A percentile compares a stretch with the other conserved stretches of the same genome.
These are phyloP conservation scores for Melanomma pulvis-pyrius DNA, from an alignment of 495 filamentous ascomycete species.

Conservation along the genomic window DNA sequence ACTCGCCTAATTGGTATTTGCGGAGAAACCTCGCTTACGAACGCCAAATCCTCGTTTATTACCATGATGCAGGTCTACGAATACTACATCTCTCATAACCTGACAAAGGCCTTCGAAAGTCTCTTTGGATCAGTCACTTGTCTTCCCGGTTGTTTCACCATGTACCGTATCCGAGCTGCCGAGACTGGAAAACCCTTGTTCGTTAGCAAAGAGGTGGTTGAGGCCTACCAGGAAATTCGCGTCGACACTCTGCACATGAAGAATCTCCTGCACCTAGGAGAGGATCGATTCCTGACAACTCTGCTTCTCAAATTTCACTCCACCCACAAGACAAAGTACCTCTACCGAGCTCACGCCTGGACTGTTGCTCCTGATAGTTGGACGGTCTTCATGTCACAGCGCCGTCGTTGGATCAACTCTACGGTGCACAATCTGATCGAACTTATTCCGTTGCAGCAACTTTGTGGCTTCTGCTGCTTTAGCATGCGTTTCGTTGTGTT, in stretches of 20 bases:
- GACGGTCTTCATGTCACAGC: slow-evolving; percentile 93
- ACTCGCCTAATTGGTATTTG: slow-evolving; percentile 90
- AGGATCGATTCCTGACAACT: slow-evolving; percentile 95
- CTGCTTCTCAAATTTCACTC: slow-evolving; percentile 89
- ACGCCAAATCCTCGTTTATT: slow-evolving; percentile 86
- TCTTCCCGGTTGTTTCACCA: slow-evolving; percentile 95
- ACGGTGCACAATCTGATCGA: slow-evolving; percentile 98
- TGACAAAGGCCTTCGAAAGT: slow-evolving; percentile 97
- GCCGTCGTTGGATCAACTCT: slow-evolving; percentile 99
- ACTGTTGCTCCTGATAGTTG: slow-evolving; percentile 94
- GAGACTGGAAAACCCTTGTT: slow-evolving; percentile 95
- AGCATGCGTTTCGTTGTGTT: slow-evolving; percentile 99
- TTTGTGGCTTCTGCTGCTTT: slow-evolving; percentile 99
- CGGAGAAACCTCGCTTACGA: slow-evolving; percentile 90
- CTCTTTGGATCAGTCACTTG: slow-evolving; percentile 97
- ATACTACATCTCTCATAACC: slow-evolving; percentile 98
- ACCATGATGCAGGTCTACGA: slow-evolving; percentile 99
- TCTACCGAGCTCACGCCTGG: slow-evolving; percentile 88
- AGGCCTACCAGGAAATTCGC: slow-evolving; percentile 83
- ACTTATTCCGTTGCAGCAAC: slow-evolving; percentile 85
- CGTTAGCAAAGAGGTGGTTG: slow-evolving; percentile 86
- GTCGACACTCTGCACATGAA: slow-evolving; percentile 99
- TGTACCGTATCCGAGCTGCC: slow-evolving; percentile 94
- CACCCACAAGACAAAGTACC: slow-evolving; percentile 97
- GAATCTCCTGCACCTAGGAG: slow-evolving; percentile 91